phyloP scores from a whole-genome alignment of 257 asterid genomes.

The Nyctanthes arbortristis region DNA sequence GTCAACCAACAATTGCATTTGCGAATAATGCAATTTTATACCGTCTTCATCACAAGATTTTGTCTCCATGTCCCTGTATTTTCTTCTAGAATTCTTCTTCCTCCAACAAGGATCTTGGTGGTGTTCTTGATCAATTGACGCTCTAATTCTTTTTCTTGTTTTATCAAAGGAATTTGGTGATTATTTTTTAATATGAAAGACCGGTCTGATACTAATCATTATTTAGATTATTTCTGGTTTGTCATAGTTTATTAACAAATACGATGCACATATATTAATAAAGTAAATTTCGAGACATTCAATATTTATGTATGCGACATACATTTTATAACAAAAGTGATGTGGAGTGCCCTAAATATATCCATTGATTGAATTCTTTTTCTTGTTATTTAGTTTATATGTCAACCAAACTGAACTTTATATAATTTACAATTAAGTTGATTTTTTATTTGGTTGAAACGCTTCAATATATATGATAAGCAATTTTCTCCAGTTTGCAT shows the following conservation, averaged over 20 bases:
- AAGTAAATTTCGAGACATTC: too few relatives aligned
- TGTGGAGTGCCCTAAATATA: too few relatives aligned
- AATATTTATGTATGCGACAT: too few relatives aligned
- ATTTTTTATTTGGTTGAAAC: too few relatives aligned
- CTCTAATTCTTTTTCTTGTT: background rate
- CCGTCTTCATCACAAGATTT: background rate
- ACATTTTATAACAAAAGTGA: too few relatives aligned
- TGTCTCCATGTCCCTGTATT: slow-evolving; percentile 5
- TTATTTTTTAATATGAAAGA: background rate
- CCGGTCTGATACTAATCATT: background rate
- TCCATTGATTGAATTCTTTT: too few relatives aligned
- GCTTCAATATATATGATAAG: too few relatives aligned
- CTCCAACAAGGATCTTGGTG: background rate
- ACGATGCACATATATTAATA: too few relatives aligned
- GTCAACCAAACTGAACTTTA: too few relatives aligned
- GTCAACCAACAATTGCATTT: background rate
- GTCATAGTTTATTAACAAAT: background rate
- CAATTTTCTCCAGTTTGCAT: too few relatives aligned
- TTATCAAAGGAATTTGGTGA: background rate
- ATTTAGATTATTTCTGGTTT: background rate
- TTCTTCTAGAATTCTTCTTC: background rate
- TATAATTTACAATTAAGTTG: too few relatives aligned
- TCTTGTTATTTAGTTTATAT: too few relatives aligned
- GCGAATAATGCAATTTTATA: background rate
- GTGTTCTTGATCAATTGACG: background rate